Conservation (phyloP, 352 stramenopile genomes). For the Globisporangium okanoganense region DNA sequence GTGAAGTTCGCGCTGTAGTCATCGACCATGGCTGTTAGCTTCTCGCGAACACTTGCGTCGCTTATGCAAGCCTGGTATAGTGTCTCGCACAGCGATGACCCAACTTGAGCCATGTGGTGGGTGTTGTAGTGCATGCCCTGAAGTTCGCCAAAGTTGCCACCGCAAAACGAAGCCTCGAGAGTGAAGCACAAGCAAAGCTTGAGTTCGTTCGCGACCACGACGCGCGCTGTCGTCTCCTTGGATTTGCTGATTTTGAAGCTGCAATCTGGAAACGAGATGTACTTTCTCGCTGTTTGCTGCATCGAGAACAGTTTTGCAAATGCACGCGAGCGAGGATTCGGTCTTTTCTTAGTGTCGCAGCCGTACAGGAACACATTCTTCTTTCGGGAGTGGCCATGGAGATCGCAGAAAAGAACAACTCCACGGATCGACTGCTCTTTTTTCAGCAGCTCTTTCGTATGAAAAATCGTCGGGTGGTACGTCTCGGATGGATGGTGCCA, state of each 20-base stretch:
- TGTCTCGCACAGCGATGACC: slow-evolving; percentile 43
- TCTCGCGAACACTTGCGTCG: slow-evolving; percentile 30
- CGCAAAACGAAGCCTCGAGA: slow-evolving; percentile 86
- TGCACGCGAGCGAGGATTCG: slow-evolving; percentile 60
- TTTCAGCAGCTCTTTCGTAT: slow-evolving; percentile 79
- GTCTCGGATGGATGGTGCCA: slow-evolving; percentile 71
- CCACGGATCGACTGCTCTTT: slow-evolving; percentile 45
- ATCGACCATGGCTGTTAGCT: slow-evolving; percentile 24
- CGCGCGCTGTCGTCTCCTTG: slow-evolving; percentile 77
- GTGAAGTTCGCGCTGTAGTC: slow-evolving; percentile 34
- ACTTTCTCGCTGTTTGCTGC: slow-evolving; percentile 64
- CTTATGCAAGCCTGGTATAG: slow-evolving; percentile 39
- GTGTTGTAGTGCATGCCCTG: slow-evolving; percentile 68
- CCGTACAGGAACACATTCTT: slow-evolving; percentile 96
- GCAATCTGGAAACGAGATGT: slow-evolving; percentile 62
- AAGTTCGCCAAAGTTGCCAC: slow-evolving; percentile 62
- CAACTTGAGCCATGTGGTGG: slow-evolving; percentile 44
- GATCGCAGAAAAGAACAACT: slow-evolving; percentile 86
- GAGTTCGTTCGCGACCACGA: slow-evolving; percentile 79
- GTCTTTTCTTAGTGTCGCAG: slow-evolving; percentile 87
- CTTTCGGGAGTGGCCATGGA: slow-evolving; percentile 92
- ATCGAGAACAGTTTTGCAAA: slow-evolving; percentile 73
- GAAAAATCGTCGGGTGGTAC: slow-evolving; percentile 87
- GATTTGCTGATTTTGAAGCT: slow-evolving; percentile 82
- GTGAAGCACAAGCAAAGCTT: slow-evolving; percentile 80